A percentile compares a stretch with the other conserved stretches of the same genome.
Evolutionary conservation across 208 protist species (phyloP).

Genomic region (Trypanosoma avium): DNA sequence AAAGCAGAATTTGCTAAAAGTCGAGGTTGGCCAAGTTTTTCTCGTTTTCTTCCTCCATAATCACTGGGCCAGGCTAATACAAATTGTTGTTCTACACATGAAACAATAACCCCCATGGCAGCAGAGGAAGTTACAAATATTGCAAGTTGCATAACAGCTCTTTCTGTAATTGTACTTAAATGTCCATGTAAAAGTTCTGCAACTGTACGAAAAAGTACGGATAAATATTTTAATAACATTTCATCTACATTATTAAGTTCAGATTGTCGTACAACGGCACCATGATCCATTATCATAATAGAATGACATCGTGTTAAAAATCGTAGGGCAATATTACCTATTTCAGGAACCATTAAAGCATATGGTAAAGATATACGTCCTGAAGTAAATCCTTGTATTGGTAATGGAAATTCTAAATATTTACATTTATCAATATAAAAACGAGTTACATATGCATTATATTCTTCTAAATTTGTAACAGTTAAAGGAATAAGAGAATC

Average conservation of each 20-base stretch:
- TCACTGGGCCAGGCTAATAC: slow-evolving; percentile 75
- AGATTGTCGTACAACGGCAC: slow-evolving; percentile 67
- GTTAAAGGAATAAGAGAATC: slow-evolving; percentile 60
- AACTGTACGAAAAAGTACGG: slow-evolving; percentile 84
- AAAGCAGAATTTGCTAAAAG: slow-evolving; percentile 63
- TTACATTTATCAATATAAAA: slow-evolving; percentile 72
- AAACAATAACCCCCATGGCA: slow-evolving; percentile 74
- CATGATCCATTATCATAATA: slow-evolving; percentile 62
- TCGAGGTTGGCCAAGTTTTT: slow-evolving; percentile 68
- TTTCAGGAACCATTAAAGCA: slow-evolving; percentile 55
- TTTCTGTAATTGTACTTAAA: slow-evolving; percentile 33
- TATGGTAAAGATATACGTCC: slow-evolving; percentile 68
- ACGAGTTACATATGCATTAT: slow-evolving; percentile 48
- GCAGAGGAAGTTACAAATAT: slow-evolving; percentile 82
- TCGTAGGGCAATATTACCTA: slow-evolving; percentile 55
- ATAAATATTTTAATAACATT: slow-evolving; percentile 90
- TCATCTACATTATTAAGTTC: slow-evolving; percentile 91
- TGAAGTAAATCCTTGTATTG: slow-evolving; percentile 34
- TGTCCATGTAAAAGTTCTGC: slow-evolving; percentile 66
- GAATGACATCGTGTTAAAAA: slow-evolving; percentile 78
- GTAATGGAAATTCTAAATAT: slow-evolving; percentile 62
- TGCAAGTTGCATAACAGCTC: slow-evolving; percentile 61
- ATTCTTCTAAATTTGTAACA: slow-evolving; percentile 47
- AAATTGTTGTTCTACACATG: slow-evolving; percentile 88
- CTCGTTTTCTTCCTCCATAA: slow-evolving; percentile 44